Evolutionary conservation across 306 rosid genomes (phyloP), one percentile per base, ranked within the genome.

Genomic region (Begonia loranthoides): DNA sequence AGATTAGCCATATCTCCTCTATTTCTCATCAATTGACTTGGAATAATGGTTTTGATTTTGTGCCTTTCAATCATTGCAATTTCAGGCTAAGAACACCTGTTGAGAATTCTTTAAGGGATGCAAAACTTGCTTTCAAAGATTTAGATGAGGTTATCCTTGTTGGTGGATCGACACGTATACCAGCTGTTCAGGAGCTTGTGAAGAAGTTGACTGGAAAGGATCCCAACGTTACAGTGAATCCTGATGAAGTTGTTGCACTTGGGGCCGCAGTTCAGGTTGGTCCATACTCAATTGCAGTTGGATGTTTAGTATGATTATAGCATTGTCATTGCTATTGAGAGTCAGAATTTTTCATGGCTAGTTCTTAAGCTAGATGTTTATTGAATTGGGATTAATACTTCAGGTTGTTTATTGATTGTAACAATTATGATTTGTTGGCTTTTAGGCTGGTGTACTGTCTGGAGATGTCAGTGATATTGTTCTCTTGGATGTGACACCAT

Each of bases 181-280:
- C 96, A 17, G 92, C 94, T 48, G 94, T 83, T 56, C 96, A 87
- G 64, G 92, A 80, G 70, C 87, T 87, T 45, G 94, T 87, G 5
- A 83, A 76, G 79, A 87, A 87, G 76, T 1, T 83, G 82, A 87
- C 74, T 45, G 85, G 94, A 41, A 87, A 83, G 67, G 96, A 80
- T 21, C 96, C 96, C 13, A 87, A 87, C 63, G 90, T 87, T 58
- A 82, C 94, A 1, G 96, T 87, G 47, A 87, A 87, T 62, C 96
- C 96, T 22, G 94, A 87, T 70, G 96, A 87, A 78, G 96, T 87
- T 71, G 96, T 87, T 54, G 94, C 96, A 24, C 73, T 87, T 28
- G 96, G 96, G 11, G 96, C 96, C 76, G 96, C 96, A 21, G 96
- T 87, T 66, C 94, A 83, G 92, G 96, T 87, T 40, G 33, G 70